Percentiles rank a stretch among this genome's conserved stretches.
These are phyloP conservation scores for Pseudogymnoascus sp. DNA, from an alignment of 2,329 filamentous ascomycete species.

Conservation along the genomic window DNA sequence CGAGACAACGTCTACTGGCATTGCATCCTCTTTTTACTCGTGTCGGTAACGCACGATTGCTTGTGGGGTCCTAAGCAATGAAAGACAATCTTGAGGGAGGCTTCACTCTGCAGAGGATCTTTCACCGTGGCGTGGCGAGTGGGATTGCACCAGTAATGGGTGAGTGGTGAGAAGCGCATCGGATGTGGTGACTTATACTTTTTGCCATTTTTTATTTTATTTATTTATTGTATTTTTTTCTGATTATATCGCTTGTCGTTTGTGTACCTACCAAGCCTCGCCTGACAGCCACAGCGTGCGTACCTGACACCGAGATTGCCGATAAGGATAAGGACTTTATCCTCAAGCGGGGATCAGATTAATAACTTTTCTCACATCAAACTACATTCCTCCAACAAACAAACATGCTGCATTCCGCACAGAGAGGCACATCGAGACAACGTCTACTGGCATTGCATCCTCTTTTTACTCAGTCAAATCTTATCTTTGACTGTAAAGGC, in stretches of 20 bases:
- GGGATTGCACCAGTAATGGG: slow-evolving; percentile 56
- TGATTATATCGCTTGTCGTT: neutral
- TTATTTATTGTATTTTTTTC: neutral
- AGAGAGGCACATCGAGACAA: too few species aligned
- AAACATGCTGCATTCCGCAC: too few species aligned
- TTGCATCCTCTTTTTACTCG: slow-evolving; percentile 39
- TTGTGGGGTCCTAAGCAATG: slow-evolving; percentile 58
- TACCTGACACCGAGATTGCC: neutral
- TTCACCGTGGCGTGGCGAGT: slow-evolving; percentile 61
- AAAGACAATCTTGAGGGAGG: slow-evolving; percentile 63
- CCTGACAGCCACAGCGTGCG: neutral
- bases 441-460: too few species aligned
- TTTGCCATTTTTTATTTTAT: neutral
- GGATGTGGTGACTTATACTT: slow-evolving; percentile 9
- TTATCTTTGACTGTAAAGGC: too few species aligned
- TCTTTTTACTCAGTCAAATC: too few species aligned
- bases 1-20: too few species aligned
- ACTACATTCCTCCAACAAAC: neutral
- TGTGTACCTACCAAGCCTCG: neutral
- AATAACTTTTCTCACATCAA: slow-evolving; percentile 8
- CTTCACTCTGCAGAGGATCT: slow-evolving; percentile 64
- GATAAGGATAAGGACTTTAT: neutral
- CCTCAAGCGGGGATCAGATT: slow-evolving; percentile 1
- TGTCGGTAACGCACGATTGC: slow-evolving; percentile 59
- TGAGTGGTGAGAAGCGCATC: slow-evolving; percentile 9